Base-by-base conservation (phyloP, 352 stramenopile genomes). In the Phytophthora syringae region DNA sequence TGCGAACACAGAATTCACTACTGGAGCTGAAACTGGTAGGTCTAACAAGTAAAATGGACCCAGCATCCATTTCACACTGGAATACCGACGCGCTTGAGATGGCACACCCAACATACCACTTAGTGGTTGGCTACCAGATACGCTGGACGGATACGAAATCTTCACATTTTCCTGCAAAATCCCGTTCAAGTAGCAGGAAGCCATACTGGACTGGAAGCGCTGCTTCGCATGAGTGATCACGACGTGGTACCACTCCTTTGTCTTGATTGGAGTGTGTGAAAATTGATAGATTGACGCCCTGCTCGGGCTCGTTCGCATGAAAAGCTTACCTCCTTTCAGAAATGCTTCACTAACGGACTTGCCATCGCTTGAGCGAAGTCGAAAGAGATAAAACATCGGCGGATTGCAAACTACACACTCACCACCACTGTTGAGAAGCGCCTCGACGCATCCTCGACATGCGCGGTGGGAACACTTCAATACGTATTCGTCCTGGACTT, bases 401-500 rank as follows among this genome's bases (percentile, higher is more conserved):
- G 82, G 76, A 39, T 93, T 93, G 59, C 84, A 93, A 40, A 90
- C 75, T 7, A 85, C 74, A 37, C 84, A 93, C 44, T 90, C 84
- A 1, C 82, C 84, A 6, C 82, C 80, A 51, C 53, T 75, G 45
- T 76, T 84, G 0, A 79, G 21, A 18, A 93, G 64, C 11, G 79
- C 79, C 28, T 93, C 82, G 21, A 80, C 64, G 25, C 84, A 93
- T 5, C 66, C 71, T 24, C 76, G 74, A 12, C 84, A 93, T 9
- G 75, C 80, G 27, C 72, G 55, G 56, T 93, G 84, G 0, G 82
- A 91, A 42, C 84, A 93, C 60, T 93, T 93, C n/a, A 93, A 56
- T 39, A 75, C 57, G 1, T 58, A 63, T 25, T 90, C 80, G 20
- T 90, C 80, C 28, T 71, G 74, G 30, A 90, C 59, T 9, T 54